Percentiles rank a stretch among this genome's conserved stretches.
Evolutionary conservation across 805 yeast species (phyloP).

Genomic region (Barnettozyma salicaria): DNA sequence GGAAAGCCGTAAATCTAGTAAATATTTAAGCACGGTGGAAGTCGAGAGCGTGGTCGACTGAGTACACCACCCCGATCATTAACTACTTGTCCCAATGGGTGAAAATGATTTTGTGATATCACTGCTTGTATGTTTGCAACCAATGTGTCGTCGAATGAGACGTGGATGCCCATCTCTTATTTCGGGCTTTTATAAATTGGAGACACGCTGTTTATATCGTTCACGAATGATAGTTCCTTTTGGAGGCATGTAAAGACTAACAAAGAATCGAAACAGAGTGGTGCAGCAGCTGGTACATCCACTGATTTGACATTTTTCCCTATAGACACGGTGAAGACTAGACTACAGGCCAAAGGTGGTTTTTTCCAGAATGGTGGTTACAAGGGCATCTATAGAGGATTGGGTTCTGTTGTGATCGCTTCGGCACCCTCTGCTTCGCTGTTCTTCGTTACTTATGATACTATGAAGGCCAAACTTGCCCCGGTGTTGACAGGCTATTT

Average conservation of each 20-base stretch:
- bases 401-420: conserved; percentile 90
- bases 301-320: conserved; percentile 95
- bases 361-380: conserved; percentile 92
- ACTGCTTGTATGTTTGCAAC: conserved; percentile 18
- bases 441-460: conserved; percentile 80
- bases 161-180: too few species aligned
- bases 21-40: background rate
- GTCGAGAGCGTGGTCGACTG: too few species aligned
- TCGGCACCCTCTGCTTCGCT: conserved; percentile 86
- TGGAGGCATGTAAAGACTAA: conserved; percentile 1
- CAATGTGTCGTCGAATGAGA: too few species aligned
- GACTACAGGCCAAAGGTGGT: conserved; percentile 94
- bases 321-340: conserved; percentile 88
- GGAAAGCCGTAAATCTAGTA: too few species aligned
- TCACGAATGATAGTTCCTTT: background rate
- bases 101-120: conserved; percentile 21
- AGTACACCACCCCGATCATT: too few species aligned
- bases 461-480: conserved; percentile 46
- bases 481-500: conserved; percentile 31
- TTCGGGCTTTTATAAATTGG: background rate
- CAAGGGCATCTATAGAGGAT: conserved; percentile 82
- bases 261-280: conserved; percentile 39
- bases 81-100: conserved; percentile 3
- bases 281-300: conserved; percentile 95
- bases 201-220: too few species aligned